These are phyloP conservation scores for Haplosporangium gracile DNA, from an alignment of 192 early-diverging fungal species.

Conservation along the genomic window DNA sequence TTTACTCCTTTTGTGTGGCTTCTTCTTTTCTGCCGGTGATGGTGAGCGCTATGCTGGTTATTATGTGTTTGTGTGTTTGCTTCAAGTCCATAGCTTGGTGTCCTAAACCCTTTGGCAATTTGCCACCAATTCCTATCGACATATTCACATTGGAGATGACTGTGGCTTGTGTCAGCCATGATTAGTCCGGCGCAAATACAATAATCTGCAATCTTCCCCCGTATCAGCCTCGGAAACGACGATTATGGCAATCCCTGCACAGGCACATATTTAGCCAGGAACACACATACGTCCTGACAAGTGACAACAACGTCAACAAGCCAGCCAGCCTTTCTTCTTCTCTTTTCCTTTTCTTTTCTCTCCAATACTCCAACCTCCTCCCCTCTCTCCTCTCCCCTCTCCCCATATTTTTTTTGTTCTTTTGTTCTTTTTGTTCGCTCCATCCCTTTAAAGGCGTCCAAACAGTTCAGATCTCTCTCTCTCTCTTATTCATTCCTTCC, in stretches of 20 bases:
- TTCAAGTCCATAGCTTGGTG: neutral
- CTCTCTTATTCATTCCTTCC: neutral
- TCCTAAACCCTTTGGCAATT: neutral
- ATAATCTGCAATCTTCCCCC: neutral
- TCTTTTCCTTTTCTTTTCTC: neutral
- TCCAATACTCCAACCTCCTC: neutral
- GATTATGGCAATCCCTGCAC: neutral
- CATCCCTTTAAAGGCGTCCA: neutral
- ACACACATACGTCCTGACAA: no score
- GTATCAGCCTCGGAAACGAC: neutral
- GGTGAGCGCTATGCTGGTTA: no score
- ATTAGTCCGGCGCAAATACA: neutral
- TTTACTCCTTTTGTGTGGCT: no score
- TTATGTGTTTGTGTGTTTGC: no score
- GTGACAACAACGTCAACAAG: no score
- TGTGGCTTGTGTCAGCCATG: constrained; percentile 9
- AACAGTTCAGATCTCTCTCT: neutral
- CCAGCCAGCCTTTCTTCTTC: no score
- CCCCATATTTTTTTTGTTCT: neutral
- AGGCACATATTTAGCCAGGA: neutral
- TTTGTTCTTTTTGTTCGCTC: neutral
- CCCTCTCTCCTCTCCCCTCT: neutral
- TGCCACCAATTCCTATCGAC: neutral
- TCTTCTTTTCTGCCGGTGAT: no score
- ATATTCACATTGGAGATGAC: neutral